phyloP scores from a whole-genome alignment of 2,329 filamentous ascomycete species.

The Phoma sp. region DNA sequence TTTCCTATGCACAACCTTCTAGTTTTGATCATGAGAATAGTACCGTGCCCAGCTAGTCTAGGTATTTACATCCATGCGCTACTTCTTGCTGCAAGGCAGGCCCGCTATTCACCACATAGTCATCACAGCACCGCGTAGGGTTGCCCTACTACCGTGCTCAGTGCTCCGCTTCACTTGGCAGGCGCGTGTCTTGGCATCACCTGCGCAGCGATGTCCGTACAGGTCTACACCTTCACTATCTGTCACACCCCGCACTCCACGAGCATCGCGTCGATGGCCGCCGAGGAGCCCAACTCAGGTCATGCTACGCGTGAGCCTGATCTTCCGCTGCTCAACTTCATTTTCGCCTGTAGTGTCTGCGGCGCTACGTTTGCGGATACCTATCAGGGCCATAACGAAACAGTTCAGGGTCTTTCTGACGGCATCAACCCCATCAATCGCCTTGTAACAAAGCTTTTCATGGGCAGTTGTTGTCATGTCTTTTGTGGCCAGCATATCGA shows the following conservation, averaged over 20 bases:
- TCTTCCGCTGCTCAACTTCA: conserved; percentile 48
- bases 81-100: too few relatives aligned
- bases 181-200: conserved; percentile 26
- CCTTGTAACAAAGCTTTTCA: conserved; percentile 53
- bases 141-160: background rate
- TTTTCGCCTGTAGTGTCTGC: conserved; percentile 58
- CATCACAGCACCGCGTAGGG: too few relatives aligned
- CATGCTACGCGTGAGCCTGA: conserved; percentile 34
- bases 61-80: too few relatives aligned
- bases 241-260: background rate
- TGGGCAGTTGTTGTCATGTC: conserved; percentile 57
- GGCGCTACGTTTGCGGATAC: conserved; percentile 54
- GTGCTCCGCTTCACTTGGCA: conserved; percentile 10
- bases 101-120: too few relatives aligned
- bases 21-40: too few relatives aligned
- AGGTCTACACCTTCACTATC: background rate
- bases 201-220: conserved; percentile 22
- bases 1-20: background rate
- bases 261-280: background rate
- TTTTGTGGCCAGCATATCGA: conserved; percentile 56
- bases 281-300: conserved; percentile 22
- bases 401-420: conserved; percentile 47
- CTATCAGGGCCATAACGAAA: conserved; percentile 48
- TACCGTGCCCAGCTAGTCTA: too few relatives aligned
- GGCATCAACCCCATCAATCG: conserved; percentile 46